Conservation (phyloP, 176 grass and related monocot genomes). For the Olyra latifolia region DNA sequence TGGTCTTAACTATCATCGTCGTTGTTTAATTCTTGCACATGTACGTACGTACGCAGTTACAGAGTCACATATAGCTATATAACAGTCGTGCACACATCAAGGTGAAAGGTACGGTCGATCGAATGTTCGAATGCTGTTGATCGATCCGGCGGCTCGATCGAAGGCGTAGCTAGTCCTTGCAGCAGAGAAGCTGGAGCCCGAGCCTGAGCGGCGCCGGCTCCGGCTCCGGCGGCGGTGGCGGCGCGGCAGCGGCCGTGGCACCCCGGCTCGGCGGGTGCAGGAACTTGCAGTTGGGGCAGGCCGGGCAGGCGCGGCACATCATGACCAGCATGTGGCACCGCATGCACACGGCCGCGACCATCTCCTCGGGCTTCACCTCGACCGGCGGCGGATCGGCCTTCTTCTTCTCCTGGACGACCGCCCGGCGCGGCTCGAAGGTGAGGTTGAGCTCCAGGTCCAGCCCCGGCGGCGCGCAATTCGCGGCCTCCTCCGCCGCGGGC, state of each 20-base stretch:
- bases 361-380: conserved; percentile 45
- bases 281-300: conserved; percentile 99
- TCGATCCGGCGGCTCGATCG: neutral
- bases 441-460: conserved; percentile 89
- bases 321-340: conserved; percentile 92
- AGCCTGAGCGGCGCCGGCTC: conserved; percentile 56
- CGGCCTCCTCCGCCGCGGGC: conserved; percentile 22
- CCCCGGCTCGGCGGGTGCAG: conserved; percentile 48
- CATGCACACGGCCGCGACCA: conserved; percentile 80
- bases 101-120: neutral
- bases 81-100: neutral
- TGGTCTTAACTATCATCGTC: conserved; percentile 11
- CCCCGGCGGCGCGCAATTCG: conserved; percentile 24
- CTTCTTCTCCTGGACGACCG: neutral
- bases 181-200: conserved; percentile 62
- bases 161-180: conserved; percentile 61
- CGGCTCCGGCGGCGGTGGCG: neutral
- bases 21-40: conserved; percentile 32
- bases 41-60: conserved; percentile 16
- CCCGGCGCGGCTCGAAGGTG: conserved; percentile 43
- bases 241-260: neutral
- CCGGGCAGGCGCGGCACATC: conserved; percentile 69
- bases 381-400: neutral
- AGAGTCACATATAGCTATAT: neutral
- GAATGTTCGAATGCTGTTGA: neutral